Conservation (phyloP, 345 rosid genomes). For the Rubroshorea leprosula region DNA sequence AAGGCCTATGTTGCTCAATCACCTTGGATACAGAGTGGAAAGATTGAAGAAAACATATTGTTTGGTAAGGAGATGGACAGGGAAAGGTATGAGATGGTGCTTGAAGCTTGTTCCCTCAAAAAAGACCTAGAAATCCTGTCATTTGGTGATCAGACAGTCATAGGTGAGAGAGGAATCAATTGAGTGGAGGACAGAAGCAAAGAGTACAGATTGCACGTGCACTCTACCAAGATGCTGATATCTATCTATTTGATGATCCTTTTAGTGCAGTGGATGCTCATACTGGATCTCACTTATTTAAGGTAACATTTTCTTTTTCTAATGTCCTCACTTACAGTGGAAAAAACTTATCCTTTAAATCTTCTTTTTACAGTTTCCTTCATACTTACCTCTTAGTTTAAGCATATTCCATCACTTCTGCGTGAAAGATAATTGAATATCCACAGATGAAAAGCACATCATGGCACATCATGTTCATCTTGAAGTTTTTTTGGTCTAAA, state of each 20-base stretch:
- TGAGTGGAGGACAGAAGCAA: constrained; percentile 44
- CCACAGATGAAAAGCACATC: too few species aligned
- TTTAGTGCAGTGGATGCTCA: constrained; percentile 46
- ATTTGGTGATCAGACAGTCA: constrained; percentile 38
- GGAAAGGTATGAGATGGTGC: constrained; percentile 37
- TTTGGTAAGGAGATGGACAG: constrained; percentile 52
- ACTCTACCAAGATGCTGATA: constrained; percentile 36
- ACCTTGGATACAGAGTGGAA: constrained; percentile 85
- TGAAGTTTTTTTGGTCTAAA: neutral
- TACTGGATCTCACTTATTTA: constrained; percentile 52
- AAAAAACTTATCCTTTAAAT: too few species aligned
- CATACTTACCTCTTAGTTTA: too few species aligned
- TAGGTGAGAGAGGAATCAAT: constrained; percentile 47
- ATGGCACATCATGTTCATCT: too few species aligned
- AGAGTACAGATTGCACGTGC: constrained; percentile 41
- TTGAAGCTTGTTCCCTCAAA: constrained; percentile 50
- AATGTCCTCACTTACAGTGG: too few species aligned
- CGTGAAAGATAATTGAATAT: too few species aligned
- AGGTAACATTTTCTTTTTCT: constrained; percentile 23
- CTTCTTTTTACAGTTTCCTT: too few species aligned
- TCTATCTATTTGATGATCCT: constrained; percentile 43
- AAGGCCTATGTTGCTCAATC: constrained; percentile 69
- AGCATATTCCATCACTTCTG: too few species aligned
- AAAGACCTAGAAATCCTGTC: constrained; percentile 50
- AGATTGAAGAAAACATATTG: constrained; percentile 48